Base-by-base conservation (phyloP, 352 stramenopile species). In the Globisporangium cederbergense region DNA sequence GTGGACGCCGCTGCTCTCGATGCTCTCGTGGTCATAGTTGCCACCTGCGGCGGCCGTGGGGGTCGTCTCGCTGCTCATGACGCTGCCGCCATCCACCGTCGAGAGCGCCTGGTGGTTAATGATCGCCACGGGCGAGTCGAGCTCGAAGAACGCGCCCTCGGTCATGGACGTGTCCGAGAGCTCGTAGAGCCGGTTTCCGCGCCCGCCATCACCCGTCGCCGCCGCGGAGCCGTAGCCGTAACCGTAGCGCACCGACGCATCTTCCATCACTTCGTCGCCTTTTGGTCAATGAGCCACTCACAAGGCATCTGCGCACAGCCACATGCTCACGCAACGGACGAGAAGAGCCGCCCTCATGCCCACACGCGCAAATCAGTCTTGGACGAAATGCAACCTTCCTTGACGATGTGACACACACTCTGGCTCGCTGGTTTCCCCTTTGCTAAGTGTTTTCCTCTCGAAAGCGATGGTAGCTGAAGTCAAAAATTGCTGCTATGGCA, bases 81-180 rank as follows among this genome's bases (percentile, higher is more conserved):
- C 47, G 54, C 56, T 68, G 49, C 34, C 34, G 38, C 40, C 56
- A 5, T 60, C 56, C 7, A 64, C 38, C 7, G 47, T 47, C 28
- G 63, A 68, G 47, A 55, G 54, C n/a, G 63, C 49, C 11, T 55
- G 45, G 18, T 30, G 47, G 10, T 30, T n/a, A 3, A 22, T 25
- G 45, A 8, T 25, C 3, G 7, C 56, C 2, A 43, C 36, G 10
- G 63, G 63, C 28, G 63, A 64, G 14, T 68, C 63, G 49, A 64
- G 22, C 47, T 60, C 47, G 45, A 68, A 68, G 56, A 60, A 68
- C 20, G 36, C 62, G 28, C 55, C 62, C 20, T 68, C 62, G 25
- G 62, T 63, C 46, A 68, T 62, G 34, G 62, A 63, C 28, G 63
- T 68, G 56, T 68, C 63, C 4, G 49, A 18, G 56, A 68, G 63